Base-by-base conservation (phyloP, 2,329 filamentous ascomycete species). In the Alternaria solani region DNA sequence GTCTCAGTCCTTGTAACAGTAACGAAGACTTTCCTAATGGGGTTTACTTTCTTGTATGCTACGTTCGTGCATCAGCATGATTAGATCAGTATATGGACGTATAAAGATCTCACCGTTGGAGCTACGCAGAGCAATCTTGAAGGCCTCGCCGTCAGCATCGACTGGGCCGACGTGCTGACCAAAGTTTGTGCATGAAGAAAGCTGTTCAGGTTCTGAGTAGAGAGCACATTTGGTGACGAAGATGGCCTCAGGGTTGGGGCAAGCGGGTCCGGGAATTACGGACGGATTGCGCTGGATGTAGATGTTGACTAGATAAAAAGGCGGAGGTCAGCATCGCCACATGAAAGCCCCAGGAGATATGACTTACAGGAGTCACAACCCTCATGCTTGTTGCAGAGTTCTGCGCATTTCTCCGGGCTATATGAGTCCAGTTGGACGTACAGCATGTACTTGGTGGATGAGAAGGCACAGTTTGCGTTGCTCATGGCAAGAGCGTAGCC, bases 221-320 rank as follows among this genome's bases (percentile, higher is more conserved):
- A 71, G 55, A 12, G 61, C 55, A 44, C 69, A 71, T 8, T 52
- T 55, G 28, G 57, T 55, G n/a, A 55, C 38, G 7, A 51, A 54
- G 16, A 52, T 62, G 16, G 67, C 46, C 1, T 42, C 7, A 5
- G 69, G 69, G 20, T 71, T 70, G 18, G 67, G 66, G 47, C 69
- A 71, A 0, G 11, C 38, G 2, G 52, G 18, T 7, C 59, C 62
- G 1, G 66, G 66, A 4, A 39, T 30, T 3, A 54, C n/a, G 3
- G 47, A 53, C 5, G 67, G 69, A 5, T 59, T 26, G 30, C 69
- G 64, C 32, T 62, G 51, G 52, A 70, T 54, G 55, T 63, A 71
- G 51, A 70, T 65, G 59, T 71, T 70, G 66, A 71, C 65, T 66
- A n/a, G 3, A 12, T 7, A 2, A n/a, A 18, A 11, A 2, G 3